Base-by-base conservation (phyloP, 2,329 filamentous ascomycete species). In the Sordariomycetes sp. region DNA sequence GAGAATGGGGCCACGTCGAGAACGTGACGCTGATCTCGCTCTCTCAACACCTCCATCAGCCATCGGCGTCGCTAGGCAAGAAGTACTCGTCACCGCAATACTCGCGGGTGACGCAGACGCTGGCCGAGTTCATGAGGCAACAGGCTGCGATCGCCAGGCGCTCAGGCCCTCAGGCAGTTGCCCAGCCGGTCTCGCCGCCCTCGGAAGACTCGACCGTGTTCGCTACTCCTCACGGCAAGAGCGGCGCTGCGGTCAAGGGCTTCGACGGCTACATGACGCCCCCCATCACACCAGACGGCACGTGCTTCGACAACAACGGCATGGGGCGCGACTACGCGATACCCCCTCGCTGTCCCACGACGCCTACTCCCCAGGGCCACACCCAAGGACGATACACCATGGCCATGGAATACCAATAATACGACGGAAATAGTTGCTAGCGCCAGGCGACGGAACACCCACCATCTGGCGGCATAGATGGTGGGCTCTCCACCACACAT, bases 211-310 rank as follows among this genome's bases (percentile, higher is more conserved):
- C 81, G 62, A 76, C 83, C 68, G 82, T 86, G 62, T 90, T 88
- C 67, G 87, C 85, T 72, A 94, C 90, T 18, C 90, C 90, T 16
- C 86, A 90, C 76, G 82, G 81, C 55, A 83, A 86, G 60, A 20
- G 46, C 3, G 85, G 84, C 63, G 76, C 81, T 56, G 73, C 76
- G n/a, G 74, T 81, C 57, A 77, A 78, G 56, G 79, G 85, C 62
- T 82, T 85, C 43, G 81, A 90, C 63, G 90, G 89, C 59, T 91
- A 91, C 71, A 81, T 92, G 64, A 94, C 90, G 18, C 90, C 90
- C 28, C 90, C 90, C 1, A 93, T 94, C 68, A 94, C 90, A 0
- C 90, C 90, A 4, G 89, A 93, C 61, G 82, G 83, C 8, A 77
- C 80, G 56, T 77, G 75, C 64, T 84, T 84, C 57, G 74, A 70